Conservation (phyloP, 176 grass and related monocot genomes). For the Luzula sylvatica region DNA sequence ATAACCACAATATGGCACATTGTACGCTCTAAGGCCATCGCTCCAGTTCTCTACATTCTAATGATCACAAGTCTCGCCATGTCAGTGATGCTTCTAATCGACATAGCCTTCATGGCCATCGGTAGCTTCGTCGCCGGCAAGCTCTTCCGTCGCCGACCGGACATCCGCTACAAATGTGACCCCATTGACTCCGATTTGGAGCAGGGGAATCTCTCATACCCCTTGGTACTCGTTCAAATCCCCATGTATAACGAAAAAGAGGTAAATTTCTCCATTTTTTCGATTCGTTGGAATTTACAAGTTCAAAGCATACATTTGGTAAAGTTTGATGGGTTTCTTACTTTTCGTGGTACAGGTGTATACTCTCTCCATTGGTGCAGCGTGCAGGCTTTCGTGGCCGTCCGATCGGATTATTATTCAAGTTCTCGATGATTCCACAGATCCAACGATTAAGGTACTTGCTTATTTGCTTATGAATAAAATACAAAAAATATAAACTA, state of each 20-base stretch:
- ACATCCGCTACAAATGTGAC: slow-evolving; percentile 35
- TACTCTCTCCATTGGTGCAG: slow-evolving; percentile 79
- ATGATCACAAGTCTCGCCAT: slow-evolving; percentile 37
- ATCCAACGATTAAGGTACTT: slow-evolving; percentile 73
- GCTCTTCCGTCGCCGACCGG: slow-evolving; percentile 26
- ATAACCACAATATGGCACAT: slow-evolving; percentile 22
- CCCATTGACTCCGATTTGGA: slow-evolving; percentile 31
- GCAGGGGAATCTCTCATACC: slow-evolving; percentile 32
- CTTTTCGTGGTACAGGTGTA: slow-evolving; percentile 46
- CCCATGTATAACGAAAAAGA: slow-evolving; percentile 97
- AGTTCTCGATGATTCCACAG: slow-evolving; percentile 85
- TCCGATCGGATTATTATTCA: slow-evolving; percentile 79
- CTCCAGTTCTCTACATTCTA: slow-evolving; percentile 46
- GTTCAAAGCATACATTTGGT: not conserved
- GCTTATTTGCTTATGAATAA: not conserved
- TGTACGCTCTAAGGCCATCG: slow-evolving; percentile 39
- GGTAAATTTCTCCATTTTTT: slow-evolving; percentile 24
- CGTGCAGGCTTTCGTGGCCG: slow-evolving; percentile 75
- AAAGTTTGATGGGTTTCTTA: not conserved
- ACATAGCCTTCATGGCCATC: slow-evolving; percentile 54
- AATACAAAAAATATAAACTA: not conserved
- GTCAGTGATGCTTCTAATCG: slow-evolving; percentile 63
- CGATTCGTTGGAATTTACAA: not conserved
- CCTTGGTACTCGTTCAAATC: slow-evolving; percentile 96
- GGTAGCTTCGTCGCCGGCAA: slow-evolving; percentile 39